Base-by-base conservation (phyloP, 164 flowering plant genomes). In the Paratinospora sagittata region DNA sequence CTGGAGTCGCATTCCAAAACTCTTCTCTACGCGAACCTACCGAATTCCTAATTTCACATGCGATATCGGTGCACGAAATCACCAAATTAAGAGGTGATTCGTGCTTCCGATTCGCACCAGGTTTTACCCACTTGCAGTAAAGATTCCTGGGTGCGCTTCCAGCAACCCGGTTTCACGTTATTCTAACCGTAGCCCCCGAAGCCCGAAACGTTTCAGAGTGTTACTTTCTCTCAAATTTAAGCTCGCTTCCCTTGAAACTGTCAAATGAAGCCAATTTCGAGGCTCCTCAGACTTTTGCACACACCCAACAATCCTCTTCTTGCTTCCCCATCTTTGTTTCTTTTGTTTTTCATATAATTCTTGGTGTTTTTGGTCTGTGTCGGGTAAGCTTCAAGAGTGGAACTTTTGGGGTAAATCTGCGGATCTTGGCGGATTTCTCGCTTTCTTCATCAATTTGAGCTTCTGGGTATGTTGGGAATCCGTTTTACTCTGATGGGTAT, bases 381-480 rank as follows among this genome's bases (percentile, higher is more conserved):
- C 19, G 58, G 58, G 58, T 49, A 21, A 8, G n/a, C n/a, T 52
- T 17, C 58, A 52, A 52, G 58, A n/a, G 19, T 52, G 58, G 5
- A 17, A 17, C 19, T 52, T 16, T 52, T 2, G 19, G 58, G 21
- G n/a, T n/a, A n/a, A 16, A 52, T 52, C 7, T 52, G 58, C 6
- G n/a, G 58, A 16, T 52, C n/a, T 52, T n/a, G n/a, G n/a, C n/a
- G n/a, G n/a, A n/a, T n/a, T n/a, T 52, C 2, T 52, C n/a, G 2
- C 6, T 52, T n/a, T 63, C 16, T 63, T 27, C 66, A 63, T 36
- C 66, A 63, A 58, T 57, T 69, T 69, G 49, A 55, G 72, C 63
- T 55, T 57, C n/a, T 69, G 72, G 72, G 52, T 58, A 69, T 69
- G 72, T 23, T 69, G 3, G 27, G 10, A 55, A 55, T n/a, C 23